phyloP scores from a whole-genome alignment of 768 basidiomycete genomes.

The Rhizopogon vesiculosus region DNA sequence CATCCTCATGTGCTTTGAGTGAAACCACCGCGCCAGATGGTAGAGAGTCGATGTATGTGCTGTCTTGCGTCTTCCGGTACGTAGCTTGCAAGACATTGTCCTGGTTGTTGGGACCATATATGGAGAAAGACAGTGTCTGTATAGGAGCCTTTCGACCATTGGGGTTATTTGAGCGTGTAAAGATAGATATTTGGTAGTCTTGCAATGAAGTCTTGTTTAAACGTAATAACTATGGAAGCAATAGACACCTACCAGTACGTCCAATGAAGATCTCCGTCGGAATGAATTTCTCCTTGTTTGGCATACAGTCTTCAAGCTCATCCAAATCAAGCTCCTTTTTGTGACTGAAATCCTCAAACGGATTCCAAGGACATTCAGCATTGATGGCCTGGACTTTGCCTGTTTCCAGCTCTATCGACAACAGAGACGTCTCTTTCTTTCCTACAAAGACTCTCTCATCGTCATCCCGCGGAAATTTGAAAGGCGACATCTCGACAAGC shows the following conservation, averaged over 20 bases:
- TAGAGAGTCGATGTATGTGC: slow-evolving; percentile 74
- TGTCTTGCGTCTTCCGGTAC: slow-evolving; percentile 76
- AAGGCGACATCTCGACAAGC: slow-evolving; percentile 83
- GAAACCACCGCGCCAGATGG: slow-evolving; percentile 77
- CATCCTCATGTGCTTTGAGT: slow-evolving; percentile 44
- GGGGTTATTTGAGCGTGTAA: slow-evolving; percentile 44
- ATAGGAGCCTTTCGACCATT: slow-evolving; percentile 38
- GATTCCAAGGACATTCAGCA: slow-evolving; percentile 76
- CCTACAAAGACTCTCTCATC: slow-evolving; percentile 81
- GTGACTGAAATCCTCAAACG: slow-evolving; percentile 48
- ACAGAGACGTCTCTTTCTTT: slow-evolving; percentile 80
- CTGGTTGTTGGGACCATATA: slow-evolving; percentile 90
- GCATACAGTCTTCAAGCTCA: slow-evolving; percentile 50
- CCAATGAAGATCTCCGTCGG: slow-evolving; percentile 57
- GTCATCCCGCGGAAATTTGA: slow-evolving; percentile 60
- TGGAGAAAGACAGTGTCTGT: slow-evolving; percentile 87
- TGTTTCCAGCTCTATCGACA: slow-evolving; percentile 73
- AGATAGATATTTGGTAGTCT: slow-evolving; percentile 92
- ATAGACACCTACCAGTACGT: slow-evolving; percentile 47
- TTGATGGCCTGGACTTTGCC: slow-evolving; percentile 75
- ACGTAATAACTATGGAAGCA: not conserved
- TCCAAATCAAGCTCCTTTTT: slow-evolving; percentile 47
- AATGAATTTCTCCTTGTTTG: slow-evolving; percentile 20
- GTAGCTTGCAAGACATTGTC: slow-evolving; percentile 67
- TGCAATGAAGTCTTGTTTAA: slow-evolving; percentile 4